Conservation (phyloP, 805 yeast species). For the Schizosaccharomyces lindneri region DNA sequence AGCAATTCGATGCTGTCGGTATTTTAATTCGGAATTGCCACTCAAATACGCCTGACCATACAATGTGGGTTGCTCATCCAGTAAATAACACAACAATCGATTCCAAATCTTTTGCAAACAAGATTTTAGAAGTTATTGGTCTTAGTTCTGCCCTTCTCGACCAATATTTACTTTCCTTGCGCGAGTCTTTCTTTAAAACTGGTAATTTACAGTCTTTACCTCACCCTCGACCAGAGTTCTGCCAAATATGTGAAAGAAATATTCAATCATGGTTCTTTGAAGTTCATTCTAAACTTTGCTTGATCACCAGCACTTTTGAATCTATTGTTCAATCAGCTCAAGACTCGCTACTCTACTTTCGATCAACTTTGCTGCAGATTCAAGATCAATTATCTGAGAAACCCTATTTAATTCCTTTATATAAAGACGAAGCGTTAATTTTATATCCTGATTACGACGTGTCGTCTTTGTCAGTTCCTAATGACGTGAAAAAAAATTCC, state of each 20-base stretch:
- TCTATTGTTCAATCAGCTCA: constrained; percentile 53
- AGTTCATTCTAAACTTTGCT: constrained; percentile 66
- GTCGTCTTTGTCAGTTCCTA: background rate
- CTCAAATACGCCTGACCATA: background rate
- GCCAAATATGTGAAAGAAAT: constrained; percentile 74
- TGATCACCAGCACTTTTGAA: constrained; percentile 60
- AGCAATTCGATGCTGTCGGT: background rate
- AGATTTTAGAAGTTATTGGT: background rate
- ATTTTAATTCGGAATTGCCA: background rate
- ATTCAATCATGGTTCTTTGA: constrained; percentile 97
- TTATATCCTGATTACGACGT: background rate
- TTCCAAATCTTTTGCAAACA: background rate
- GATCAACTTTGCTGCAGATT: constrained; percentile 6
- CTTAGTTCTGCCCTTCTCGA: background rate
- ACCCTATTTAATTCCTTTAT: constrained; percentile 4
- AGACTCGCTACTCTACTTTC: constrained; percentile 24
- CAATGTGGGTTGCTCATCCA: background rate
- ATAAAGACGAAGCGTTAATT: constrained; percentile 5
- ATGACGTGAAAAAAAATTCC: background rate
- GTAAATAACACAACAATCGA: background rate
- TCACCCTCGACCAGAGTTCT: constrained; percentile 20
- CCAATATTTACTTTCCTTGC: background rate
- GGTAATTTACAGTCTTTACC: background rate
- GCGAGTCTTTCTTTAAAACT: too few relatives aligned
- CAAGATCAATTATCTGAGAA: constrained; percentile 30